phyloP scores from a whole-genome alignment of 192 early-diverging fungal genomes.

The Jimgerdemannia flammicorona region DNA sequence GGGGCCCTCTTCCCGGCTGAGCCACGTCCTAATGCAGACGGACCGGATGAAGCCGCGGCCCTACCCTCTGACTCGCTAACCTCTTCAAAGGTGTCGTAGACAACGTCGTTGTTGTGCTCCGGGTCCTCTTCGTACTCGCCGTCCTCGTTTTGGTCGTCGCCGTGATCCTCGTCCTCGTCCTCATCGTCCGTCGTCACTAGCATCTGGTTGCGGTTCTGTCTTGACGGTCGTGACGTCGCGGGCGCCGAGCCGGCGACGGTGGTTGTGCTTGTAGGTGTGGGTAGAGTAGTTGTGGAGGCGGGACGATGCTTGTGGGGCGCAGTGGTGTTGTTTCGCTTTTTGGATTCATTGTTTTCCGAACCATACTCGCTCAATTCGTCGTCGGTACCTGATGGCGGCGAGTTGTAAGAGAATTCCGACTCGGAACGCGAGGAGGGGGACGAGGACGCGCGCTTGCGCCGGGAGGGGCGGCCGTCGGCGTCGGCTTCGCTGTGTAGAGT shows the following conservation, averaged over 20 bases:
- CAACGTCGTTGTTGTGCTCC: constrained; percentile 22
- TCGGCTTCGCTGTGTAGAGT: background rate
- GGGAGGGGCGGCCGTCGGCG: background rate
- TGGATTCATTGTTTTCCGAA: background rate
- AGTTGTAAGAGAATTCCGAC: background rate
- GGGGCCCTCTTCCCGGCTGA: constrained; percentile 16
- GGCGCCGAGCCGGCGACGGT: background rate
- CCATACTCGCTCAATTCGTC: background rate
- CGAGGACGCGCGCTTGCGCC: background rate
- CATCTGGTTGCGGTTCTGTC: background rate
- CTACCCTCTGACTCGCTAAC: constrained; percentile 29
- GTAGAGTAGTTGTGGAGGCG: too few relatives aligned
- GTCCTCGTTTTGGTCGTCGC: background rate
- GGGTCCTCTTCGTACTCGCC: constrained; percentile 7
- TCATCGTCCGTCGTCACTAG: background rate
- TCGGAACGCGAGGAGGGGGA: background rate
- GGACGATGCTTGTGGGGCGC: background rate
- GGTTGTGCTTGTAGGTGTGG: background rate
- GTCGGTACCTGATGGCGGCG: background rate
- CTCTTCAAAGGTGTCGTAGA: constrained; percentile 39
- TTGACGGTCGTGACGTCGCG: background rate
- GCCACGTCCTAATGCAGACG: constrained; percentile 34
- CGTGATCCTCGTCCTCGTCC: background rate
- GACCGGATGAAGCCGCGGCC: constrained; percentile 27
- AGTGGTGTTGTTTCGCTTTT: background rate